A percentile compares a stretch with the other conserved stretches of the same genome.
Evolutionary conservation across 352 stramenopile species (phyloP).

Genomic region (Globisporangium uncinulatum): DNA sequence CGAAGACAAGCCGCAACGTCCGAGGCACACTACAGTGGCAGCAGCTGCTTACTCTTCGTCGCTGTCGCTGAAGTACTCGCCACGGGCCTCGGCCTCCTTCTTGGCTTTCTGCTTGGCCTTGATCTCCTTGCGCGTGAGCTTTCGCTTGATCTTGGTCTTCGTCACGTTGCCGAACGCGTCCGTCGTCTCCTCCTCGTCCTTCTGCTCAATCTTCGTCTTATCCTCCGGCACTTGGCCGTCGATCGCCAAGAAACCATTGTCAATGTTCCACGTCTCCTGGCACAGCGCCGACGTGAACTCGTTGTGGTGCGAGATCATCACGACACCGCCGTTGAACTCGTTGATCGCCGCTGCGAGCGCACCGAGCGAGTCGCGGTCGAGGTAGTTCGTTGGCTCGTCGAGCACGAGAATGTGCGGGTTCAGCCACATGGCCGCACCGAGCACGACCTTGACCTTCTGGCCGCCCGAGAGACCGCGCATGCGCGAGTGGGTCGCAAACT

Average conservation of each 20-base stretch:
- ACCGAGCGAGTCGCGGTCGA: constrained; percentile 96
- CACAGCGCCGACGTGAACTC: constrained; percentile 98
- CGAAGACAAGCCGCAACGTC: background rate
- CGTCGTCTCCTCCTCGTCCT: constrained; percentile 74
- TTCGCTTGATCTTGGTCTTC: constrained; percentile 89
- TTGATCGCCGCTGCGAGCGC: constrained; percentile 97
- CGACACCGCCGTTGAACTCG: constrained; percentile 95
- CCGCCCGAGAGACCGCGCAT: constrained; percentile 97
- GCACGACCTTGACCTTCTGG: constrained; percentile 99
- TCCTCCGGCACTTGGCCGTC: constrained; percentile 80
- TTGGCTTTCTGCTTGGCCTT: constrained; percentile 87
- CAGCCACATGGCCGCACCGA: constrained; percentile 95
- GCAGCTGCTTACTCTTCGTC: constrained; percentile 41
- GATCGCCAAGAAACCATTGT: constrained; percentile 83
- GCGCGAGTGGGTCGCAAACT: constrained; percentile 97
- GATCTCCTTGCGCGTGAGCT: constrained; percentile 86
- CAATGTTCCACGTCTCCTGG: constrained; percentile 99
- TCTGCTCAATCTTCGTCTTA: constrained; percentile 91
- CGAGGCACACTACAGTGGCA: no score
- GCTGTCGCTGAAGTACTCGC: constrained; percentile 81
- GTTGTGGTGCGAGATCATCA: constrained; percentile 97
- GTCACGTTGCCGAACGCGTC: constrained; percentile 83
- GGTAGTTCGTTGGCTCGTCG: constrained; percentile 89
- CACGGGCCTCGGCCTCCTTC: constrained; percentile 82
- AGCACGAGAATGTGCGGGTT: constrained; percentile 94